Evolutionary conservation across 139 green algal species (phyloP).

Genomic region (Pseudopediastrum boryanum): DNA sequence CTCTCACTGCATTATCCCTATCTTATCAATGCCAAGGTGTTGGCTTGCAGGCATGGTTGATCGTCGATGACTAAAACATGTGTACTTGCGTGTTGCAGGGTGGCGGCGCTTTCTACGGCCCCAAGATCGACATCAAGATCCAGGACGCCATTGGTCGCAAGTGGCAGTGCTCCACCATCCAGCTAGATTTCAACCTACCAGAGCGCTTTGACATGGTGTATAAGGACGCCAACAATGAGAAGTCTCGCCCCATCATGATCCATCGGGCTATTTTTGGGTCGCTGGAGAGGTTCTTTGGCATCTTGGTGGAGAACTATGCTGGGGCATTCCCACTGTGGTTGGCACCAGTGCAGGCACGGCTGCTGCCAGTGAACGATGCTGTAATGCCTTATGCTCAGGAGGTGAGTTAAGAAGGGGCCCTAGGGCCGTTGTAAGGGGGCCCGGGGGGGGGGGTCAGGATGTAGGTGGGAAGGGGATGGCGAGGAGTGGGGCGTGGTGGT

Average conservation of each 20-base stretch:
- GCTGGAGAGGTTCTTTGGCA: conserved; percentile 93
- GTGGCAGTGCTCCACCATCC: conserved; percentile 99
- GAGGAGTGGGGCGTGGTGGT: too few relatives aligned
- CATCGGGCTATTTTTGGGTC: conserved; percentile 95
- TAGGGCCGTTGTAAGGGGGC: too few relatives aligned
- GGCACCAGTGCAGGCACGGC: conserved; percentile 35
- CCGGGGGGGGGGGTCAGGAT: too few relatives aligned
- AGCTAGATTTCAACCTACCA: conserved; percentile 99
- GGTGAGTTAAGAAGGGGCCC: conserved; percentile 46
- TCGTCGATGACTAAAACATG: too few relatives aligned
- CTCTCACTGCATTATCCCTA: too few relatives aligned
- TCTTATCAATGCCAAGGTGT: too few relatives aligned
- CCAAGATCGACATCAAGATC: conserved; percentile 99
- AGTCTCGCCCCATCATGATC: conserved; percentile 97
- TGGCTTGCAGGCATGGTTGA: too few relatives aligned
- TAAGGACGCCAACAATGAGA: conserved; percentile 65
- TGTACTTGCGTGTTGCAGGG: conserved; percentile 66
- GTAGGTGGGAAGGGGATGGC: too few relatives aligned
- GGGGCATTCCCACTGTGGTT: conserved; percentile 13
- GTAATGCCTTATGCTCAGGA: conserved; percentile 63
- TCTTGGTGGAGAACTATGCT: conserved; percentile 98
- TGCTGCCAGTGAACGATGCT: conserved; percentile 82
- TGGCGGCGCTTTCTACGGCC: conserved; percentile 98
- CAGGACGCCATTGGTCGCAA: conserved; percentile 91
- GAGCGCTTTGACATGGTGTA: conserved; percentile 93